phyloP scores from a whole-genome alignment of 805 yeast species.

The Lipomyces sp. region DNA sequence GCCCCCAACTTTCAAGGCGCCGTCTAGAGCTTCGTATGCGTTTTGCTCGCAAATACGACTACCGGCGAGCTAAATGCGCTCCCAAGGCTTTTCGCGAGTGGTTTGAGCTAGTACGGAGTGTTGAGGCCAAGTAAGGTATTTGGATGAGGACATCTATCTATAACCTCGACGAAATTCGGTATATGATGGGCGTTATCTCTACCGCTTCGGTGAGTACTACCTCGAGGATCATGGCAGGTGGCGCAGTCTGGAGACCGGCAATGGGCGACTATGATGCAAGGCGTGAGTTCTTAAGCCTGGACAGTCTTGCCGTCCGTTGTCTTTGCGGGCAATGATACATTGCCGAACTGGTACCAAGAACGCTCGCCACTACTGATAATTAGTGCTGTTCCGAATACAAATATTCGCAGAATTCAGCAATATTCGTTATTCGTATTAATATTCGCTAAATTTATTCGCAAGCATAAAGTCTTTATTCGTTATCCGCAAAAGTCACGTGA shows the following conservation, averaged over 20 bases:
- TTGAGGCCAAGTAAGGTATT: background rate
- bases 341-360: conserved; percentile 13
- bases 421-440: too few species aligned
- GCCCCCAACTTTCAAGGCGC: background rate
- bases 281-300: conserved; percentile 20
- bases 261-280: conserved; percentile 25
- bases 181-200: conserved; percentile 13
- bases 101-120: background rate
- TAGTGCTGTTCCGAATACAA: too few species aligned
- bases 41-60: conserved; percentile 8
- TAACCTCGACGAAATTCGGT: conserved; percentile 20
- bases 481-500: too few species aligned
- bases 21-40: conserved; percentile 8
- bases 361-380: conserved; percentile 9
- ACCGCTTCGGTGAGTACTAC: conserved; percentile 2
- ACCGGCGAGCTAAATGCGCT: conserved; percentile 10
- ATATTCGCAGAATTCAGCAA: too few species aligned
- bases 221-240: background rate
- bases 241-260: conserved; percentile 8
- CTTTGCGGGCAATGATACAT: conserved; percentile 6
- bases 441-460: too few species aligned
- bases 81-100: conserved; percentile 4
- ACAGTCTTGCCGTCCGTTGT: conserved; percentile 18
- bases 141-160: conserved; percentile 1
- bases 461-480: too few species aligned